phyloP scores from a whole-genome alignment of 805 yeast species.

The Wickerhamiella allomyrinae region DNA sequence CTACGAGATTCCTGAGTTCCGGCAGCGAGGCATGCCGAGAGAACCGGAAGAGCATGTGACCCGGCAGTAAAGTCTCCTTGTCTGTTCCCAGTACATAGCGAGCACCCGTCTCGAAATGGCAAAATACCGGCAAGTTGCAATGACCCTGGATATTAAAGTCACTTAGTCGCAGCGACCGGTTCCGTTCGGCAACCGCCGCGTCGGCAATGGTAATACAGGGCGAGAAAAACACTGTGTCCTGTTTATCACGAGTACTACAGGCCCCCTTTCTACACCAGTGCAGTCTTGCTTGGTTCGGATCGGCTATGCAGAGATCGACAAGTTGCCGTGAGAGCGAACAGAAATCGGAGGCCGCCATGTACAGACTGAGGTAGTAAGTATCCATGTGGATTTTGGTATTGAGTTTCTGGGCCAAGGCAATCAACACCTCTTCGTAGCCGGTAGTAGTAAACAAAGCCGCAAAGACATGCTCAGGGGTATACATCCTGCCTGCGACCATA shows the following conservation, averaged over 20 bases:
- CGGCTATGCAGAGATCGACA: slow-evolving; percentile 11
- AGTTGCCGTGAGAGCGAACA: slow-evolving; percentile 13
- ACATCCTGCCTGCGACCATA: slow-evolving; percentile 23
- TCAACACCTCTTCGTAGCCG: slow-evolving; percentile 45
- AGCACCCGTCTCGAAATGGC: slow-evolving; percentile 4
- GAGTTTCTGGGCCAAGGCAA: slow-evolving; percentile 23
- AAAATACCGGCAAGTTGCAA: slow-evolving; percentile 5
- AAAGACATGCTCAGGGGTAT: slow-evolving; percentile 32
- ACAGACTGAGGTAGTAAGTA: slow-evolving; percentile 17
- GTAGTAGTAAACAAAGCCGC: slow-evolving; percentile 29
- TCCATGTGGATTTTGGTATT: slow-evolving; percentile 24
- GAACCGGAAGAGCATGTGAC: slow-evolving; percentile 18
- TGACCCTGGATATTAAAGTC: slow-evolving; percentile 7
- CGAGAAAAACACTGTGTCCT: slow-evolving; percentile 10
- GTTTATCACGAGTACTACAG: slow-evolving; percentile 10
- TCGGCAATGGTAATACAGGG: slow-evolving; percentile 9
- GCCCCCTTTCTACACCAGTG: slow-evolving; percentile 17
- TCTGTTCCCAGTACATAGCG: slow-evolving; percentile 12
- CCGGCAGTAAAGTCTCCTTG: slow-evolving; percentile 12
- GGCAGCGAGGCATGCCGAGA: slow-evolving; percentile 24
- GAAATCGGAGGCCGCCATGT: slow-evolving; percentile 14
- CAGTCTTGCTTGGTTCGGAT: slow-evolving; percentile 10
- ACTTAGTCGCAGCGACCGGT: slow-evolving; percentile 1
- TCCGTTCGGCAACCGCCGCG: slow-evolving; percentile 8
- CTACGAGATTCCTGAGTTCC: slow-evolving; percentile 15